Base-by-base conservation (phyloP, 2,329 filamentous ascomycete species). In the Trichocomaceae sp. region DNA sequence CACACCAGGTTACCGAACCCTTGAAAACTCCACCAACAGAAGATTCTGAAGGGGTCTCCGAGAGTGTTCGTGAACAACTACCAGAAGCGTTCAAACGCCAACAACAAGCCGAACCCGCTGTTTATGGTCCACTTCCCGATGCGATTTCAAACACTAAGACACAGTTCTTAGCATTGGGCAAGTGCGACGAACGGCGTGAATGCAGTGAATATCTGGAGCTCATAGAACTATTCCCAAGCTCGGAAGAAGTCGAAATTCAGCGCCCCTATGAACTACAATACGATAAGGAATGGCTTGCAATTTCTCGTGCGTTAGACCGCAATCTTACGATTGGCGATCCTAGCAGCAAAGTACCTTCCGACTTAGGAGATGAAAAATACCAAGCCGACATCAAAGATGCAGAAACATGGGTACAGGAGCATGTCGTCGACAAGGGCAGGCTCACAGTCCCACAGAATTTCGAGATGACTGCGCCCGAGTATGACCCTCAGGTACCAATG, bases 241-340 rank as follows among this genome's bases (percentile, higher is more conserved):
- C 77, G 15, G 50, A 52, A 19, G 46, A 44, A 12, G n/a, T 6
- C 17, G 57, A 71, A 0, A 59, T 69, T 3, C 52, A 59, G 31
- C 48, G 47, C 19, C 83, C 83, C 1, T 80, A 83, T 61, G 76
- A 74, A 10, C 77, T 96, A 0, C 76, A 84, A 47, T 97, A 99
- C 67, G 93, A 99, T 69, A 83, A 85, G 10, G 93, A 99, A 73
- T 99, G 92, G 92, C 83, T 99, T 7, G 87, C 93, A 42, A 96
- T 99, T 60, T 91, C 86, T 12, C 87, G 92, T 42, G 86, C 84
- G 7, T 95, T 97, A 65, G 83, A 87, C 41, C 63, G 76, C 2
- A 78, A 83, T 41, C 77, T 93, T 1, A 71, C 75, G 1, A 74
- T 92, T 37, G 87, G 88, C 45, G 77, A 86, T 59, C 77, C 76